These are phyloP conservation scores for Groenewaldozyma salmanticensis DNA, from an alignment of 805 yeast genomes.

Conservation along the genomic window DNA sequence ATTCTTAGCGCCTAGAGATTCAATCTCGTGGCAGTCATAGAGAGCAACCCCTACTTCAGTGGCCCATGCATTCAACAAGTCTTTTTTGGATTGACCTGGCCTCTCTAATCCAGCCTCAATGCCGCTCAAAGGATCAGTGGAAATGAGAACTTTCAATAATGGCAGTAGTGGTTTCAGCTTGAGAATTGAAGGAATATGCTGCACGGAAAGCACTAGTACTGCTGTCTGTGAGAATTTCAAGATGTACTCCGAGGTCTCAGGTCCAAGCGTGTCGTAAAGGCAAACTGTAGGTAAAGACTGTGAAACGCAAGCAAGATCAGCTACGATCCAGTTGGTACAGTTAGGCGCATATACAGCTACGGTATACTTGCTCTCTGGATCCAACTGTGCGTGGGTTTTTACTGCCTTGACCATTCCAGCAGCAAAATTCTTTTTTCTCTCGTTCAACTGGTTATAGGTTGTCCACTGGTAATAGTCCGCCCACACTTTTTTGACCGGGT, in stretches of 20 bases:
- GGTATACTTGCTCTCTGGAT: slow-evolving; percentile 12
- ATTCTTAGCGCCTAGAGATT: slow-evolving; percentile 34
- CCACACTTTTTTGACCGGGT: slow-evolving; percentile 30
- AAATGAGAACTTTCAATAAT: slow-evolving; percentile 41
- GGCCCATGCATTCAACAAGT: slow-evolving; percentile 22
- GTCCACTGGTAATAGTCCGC: slow-evolving; percentile 35
- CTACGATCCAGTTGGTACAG: slow-evolving; percentile 48
- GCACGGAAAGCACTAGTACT: slow-evolving; percentile 43
- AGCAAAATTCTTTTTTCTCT: slow-evolving; percentile 40
- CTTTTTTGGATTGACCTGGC: slow-evolving; percentile 28
- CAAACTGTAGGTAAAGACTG: slow-evolving; percentile 46
- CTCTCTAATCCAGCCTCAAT: slow-evolving; percentile 27
- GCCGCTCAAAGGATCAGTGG: slow-evolving; percentile 37
- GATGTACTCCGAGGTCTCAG: slow-evolving; percentile 54
- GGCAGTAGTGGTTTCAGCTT: slow-evolving; percentile 35
- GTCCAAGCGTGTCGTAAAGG: slow-evolving; percentile 48
- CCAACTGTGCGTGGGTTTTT: slow-evolving; percentile 10
- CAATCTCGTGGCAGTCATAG: slow-evolving; percentile 33
- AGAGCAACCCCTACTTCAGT: slow-evolving; percentile 28
- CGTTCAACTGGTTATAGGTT: slow-evolving; percentile 34
- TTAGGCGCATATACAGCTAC: slow-evolving; percentile 24
- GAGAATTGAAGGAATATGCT: slow-evolving; percentile 41
- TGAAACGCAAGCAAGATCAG: slow-evolving; percentile 59
- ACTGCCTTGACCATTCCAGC: slow-evolving; percentile 44
- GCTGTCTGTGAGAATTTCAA: slow-evolving; percentile 54